A percentile compares a stretch with the other conserved stretches of the same genome.
Evolutionary conservation across 1,284 basidiomycete species (phyloP).

Genomic region (Gomphus sp.): DNA sequence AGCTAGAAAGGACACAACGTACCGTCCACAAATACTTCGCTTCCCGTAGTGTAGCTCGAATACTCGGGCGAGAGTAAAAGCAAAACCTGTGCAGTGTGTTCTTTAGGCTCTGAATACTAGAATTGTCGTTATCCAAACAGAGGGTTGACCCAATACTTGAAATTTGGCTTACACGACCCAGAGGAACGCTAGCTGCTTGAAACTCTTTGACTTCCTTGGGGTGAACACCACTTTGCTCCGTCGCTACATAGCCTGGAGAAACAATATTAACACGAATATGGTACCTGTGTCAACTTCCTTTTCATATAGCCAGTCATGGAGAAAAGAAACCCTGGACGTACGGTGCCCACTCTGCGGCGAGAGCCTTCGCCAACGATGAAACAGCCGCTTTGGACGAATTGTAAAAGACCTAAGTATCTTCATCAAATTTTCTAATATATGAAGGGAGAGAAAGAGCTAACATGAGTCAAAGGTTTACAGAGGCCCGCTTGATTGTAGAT

Average conservation of each 20-base stretch:
- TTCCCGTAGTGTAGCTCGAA: slow-evolving; percentile 9
- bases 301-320: not conserved
- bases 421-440: not conserved
- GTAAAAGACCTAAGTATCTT: slow-evolving; percentile 38
- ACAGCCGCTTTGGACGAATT: slow-evolving; percentile 55
- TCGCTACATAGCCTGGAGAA: slow-evolving; percentile 48
- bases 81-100: slow-evolving; percentile 7
- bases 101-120: slow-evolving; percentile 7
- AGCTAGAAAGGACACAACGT: not conserved
- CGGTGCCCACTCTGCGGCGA: slow-evolving; percentile 54
- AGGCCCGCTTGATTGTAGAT: slow-evolving; percentile 8
- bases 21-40: slow-evolving; percentile 8
- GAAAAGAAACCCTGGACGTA: slow-evolving; percentile 15
- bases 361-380: slow-evolving; percentile 41
- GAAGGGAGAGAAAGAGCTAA: not conserved
- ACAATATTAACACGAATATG: slow-evolving; percentile 51
- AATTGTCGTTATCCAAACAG: not conserved
- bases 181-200: slow-evolving; percentile 4
- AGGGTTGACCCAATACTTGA: not conserved
- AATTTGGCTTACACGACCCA: slow-evolving; percentile 2
- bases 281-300: too few species aligned
- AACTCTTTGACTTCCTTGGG: slow-evolving; percentile 6
- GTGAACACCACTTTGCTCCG: slow-evolving; percentile 9
- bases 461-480: slow-evolving; percentile 6
- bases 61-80: slow-evolving; percentile 4